Percentiles rank a stretch among this genome's conserved stretches.
phyloP scores from a whole-genome alignment of 371 early-diverging fungal species.

The Ordospora pajunii region DNA sequence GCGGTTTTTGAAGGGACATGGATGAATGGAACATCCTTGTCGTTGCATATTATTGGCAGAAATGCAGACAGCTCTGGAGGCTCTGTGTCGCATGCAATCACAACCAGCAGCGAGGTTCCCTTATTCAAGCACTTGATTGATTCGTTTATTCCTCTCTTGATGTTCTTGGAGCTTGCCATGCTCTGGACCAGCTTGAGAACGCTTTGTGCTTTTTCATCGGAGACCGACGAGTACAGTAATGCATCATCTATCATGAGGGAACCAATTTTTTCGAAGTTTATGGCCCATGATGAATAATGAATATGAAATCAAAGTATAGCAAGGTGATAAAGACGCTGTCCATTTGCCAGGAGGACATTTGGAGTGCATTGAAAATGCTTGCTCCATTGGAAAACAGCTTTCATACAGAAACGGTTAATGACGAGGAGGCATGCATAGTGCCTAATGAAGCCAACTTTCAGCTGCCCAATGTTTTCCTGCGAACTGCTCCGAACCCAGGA shows the following conservation, averaged over 20 bases:
- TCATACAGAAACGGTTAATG: background rate
- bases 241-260: background rate
- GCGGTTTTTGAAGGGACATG: conserved; percentile 87
- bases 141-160: conserved; percentile 98
- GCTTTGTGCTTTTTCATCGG: conserved; percentile 74
- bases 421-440: conserved; percentile 25
- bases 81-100: conserved; percentile 91
- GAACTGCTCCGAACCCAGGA: conserved; percentile 33
- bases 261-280: conserved; percentile 5
- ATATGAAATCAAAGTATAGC: background rate
- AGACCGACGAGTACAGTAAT: conserved; percentile 46
- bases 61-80: conserved; percentile 90
- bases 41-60: conserved; percentile 91
- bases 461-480: conserved; percentile 53
- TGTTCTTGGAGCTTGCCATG: conserved; percentile 89
- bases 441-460: conserved; percentile 55
- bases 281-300: conserved; percentile 5
- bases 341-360: background rate
- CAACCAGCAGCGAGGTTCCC: conserved; percentile 91
- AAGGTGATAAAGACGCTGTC: conserved; percentile 1
- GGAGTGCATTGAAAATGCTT: background rate
- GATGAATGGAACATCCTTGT: conserved; percentile 94
- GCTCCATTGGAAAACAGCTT: background rate
- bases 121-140: conserved; percentile 96
- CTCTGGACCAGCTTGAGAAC: conserved; percentile 87